A percentile compares a stretch with the other conserved stretches of the same genome.
Evolutionary conservation across 176 grass and related monocot species (phyloP).

Genomic region (Aegilops tauschii): DNA sequence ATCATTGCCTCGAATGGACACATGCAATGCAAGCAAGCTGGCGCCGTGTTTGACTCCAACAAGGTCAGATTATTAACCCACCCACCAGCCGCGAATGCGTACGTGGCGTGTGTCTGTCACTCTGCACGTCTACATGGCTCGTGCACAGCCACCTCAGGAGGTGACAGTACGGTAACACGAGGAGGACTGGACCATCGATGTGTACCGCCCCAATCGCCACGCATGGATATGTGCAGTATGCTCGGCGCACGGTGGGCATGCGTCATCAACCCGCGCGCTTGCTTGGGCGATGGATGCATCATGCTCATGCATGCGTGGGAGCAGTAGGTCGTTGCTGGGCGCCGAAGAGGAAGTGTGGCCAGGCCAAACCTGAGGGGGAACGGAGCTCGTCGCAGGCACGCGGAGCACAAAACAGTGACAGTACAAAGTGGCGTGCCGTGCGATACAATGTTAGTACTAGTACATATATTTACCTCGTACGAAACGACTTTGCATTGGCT

Average conservation of each 20-base stretch:
- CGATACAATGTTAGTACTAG: background rate
- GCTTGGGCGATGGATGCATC: background rate
- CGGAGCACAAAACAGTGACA: background rate
- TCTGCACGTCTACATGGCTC: background rate
- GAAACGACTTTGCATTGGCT: background rate
- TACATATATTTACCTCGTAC: background rate
- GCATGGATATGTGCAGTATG: background rate
- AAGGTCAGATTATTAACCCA: background rate
- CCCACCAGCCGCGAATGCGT: too few relatives aligned
- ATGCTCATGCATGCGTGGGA: background rate
- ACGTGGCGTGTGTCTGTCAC: background rate
- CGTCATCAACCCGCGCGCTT: background rate
- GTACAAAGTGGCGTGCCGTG: background rate
- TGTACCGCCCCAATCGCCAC: background rate
- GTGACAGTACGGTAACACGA: too few relatives aligned
- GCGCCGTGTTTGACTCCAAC: background rate
- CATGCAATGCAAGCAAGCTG: background rate
- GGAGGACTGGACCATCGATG: too few relatives aligned
- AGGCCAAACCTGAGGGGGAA: background rate
- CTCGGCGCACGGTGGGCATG: background rate
- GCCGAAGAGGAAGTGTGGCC: background rate
- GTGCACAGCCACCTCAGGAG: too few relatives aligned
- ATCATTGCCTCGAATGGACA: background rate
- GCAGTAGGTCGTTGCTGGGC: background rate
- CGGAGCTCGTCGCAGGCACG: background rate